Conservation (phyloP, 2,329 filamentous ascomycete genomes). For the Exophiala lecanii-corni region DNA sequence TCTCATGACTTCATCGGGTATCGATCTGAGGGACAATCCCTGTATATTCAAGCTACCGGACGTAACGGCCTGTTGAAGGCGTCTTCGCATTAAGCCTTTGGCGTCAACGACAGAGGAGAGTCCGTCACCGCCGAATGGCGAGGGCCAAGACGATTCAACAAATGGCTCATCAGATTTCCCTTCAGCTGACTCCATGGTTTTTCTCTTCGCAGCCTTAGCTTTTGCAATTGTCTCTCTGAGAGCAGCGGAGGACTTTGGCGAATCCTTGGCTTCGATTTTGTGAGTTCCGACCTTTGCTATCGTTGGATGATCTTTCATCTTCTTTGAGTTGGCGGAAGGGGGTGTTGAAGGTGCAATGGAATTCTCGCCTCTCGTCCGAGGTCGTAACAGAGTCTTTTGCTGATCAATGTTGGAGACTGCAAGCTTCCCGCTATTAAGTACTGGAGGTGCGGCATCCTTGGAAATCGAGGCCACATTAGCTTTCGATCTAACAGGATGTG, state of each 20-base stretch:
- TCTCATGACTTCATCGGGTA: slow-evolving; percentile 75
- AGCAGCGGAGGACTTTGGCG: slow-evolving; percentile 68
- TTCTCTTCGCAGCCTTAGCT: slow-evolving; percentile 59
- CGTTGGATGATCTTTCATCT: slow-evolving; percentile 3
- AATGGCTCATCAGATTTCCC: not conserved
- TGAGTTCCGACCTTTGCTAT: slow-evolving; percentile 3
- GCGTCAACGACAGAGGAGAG: slow-evolving; percentile 53
- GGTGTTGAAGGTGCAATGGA: slow-evolving; percentile 13
- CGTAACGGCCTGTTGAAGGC: slow-evolving; percentile 66
- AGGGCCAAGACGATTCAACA: not conserved
- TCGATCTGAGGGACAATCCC: slow-evolving; percentile 70
- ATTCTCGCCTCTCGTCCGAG: slow-evolving; percentile 18
- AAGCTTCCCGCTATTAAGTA: slow-evolving; percentile 1
- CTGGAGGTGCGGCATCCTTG: slow-evolving; percentile 7
- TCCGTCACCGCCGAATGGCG: slow-evolving; percentile 44
- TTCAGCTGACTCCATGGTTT: slow-evolving; percentile 4
- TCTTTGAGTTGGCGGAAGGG: slow-evolving; percentile 6
- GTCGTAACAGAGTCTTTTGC: slow-evolving; percentile 8
- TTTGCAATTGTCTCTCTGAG: slow-evolving; percentile 89
- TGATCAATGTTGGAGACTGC: slow-evolving; percentile 5
- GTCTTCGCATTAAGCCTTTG: slow-evolving; percentile 66
- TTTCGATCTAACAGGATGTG: slow-evolving; percentile 8
- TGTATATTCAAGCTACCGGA: slow-evolving; percentile 85
- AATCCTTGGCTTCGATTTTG: slow-evolving; percentile 36
- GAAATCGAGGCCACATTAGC: slow-evolving; percentile 19